These are phyloP conservation scores for Diaporthe caulivora DNA, from an alignment of 2,329 filamentous ascomycete species.

Conservation along the genomic window DNA sequence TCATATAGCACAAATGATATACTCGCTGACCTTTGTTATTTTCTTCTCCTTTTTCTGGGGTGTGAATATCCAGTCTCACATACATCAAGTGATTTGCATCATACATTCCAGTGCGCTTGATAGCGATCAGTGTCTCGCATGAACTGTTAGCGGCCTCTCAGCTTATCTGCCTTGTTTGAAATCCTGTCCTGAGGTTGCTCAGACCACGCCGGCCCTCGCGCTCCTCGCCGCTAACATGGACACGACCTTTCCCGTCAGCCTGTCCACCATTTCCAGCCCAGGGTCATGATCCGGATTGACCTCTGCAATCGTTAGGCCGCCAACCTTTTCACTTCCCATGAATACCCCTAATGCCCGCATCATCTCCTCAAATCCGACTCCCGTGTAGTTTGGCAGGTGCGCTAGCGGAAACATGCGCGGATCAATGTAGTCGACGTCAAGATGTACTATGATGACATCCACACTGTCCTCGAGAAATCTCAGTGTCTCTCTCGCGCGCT, in stretches of 20 bases:
- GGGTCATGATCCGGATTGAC: slow-evolving; percentile 16
- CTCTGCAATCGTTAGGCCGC: slow-evolving; percentile 4
- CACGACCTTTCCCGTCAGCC: neutral
- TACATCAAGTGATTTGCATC: too few species aligned
- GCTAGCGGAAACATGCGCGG: slow-evolving; percentile 18
- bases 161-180: too few species aligned
- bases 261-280: neutral
- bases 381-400: slow-evolving; percentile 19
- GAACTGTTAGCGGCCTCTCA: too few species aligned
- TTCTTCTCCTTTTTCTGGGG: too few species aligned
- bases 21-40: too few species aligned
- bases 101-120: too few species aligned
- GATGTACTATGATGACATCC: slow-evolving; percentile 17
- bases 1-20: too few species aligned
- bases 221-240: neutral
- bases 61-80: too few species aligned
- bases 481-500: slow-evolving; percentile 1
- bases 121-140: too few species aligned
- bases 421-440: slow-evolving; percentile 18
- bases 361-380: slow-evolving; percentile 20
- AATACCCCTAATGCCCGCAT: slow-evolving; percentile 11
- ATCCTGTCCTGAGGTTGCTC: too few species aligned
- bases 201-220: neutral
- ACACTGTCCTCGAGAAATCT: slow-evolving; percentile 6
- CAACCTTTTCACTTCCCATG: slow-evolving; percentile 1